These are phyloP conservation scores for Pseudogymnoascus sp. DNA, from an alignment of 2,329 filamentous ascomycete genomes.

Conservation along the genomic window DNA sequence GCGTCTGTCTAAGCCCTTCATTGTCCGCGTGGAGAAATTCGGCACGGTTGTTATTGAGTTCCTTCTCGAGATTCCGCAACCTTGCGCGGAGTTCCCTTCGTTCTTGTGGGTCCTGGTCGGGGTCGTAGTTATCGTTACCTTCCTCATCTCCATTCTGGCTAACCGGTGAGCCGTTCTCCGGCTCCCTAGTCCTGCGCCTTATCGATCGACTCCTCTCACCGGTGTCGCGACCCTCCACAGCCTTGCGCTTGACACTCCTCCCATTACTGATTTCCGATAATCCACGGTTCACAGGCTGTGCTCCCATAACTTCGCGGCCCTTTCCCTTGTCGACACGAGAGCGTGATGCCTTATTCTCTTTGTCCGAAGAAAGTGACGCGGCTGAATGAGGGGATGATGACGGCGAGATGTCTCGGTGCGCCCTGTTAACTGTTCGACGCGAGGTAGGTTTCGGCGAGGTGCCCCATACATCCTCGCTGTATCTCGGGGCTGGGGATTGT, in stretches of 20 bases:
- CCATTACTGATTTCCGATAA: neutral
- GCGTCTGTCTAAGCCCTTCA: conserved; percentile 53
- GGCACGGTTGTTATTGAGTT: conserved; percentile 55
- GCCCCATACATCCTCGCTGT: conserved; percentile 25
- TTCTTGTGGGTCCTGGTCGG: conserved; percentile 69
- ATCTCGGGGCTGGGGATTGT: conserved; percentile 21
- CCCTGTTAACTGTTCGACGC: conserved; percentile 13
- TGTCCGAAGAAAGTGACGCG: conserved; percentile 36
- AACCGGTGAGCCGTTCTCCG: neutral
- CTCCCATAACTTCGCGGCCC: conserved; percentile 31
- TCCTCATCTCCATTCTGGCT: conserved; percentile 22
- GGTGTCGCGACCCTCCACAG: neutral
- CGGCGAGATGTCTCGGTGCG: conserved; percentile 11
- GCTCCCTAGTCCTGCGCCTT: neutral
- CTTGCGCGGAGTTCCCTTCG: conserved; percentile 62
- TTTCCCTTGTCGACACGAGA: conserved; percentile 35
- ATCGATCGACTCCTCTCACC: neutral
- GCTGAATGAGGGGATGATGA: conserved; percentile 28
- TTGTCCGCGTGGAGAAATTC: conserved; percentile 62
- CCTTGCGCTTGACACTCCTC: conserved; percentile 15
- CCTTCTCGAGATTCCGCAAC: conserved; percentile 58
- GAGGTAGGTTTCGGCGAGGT: conserved; percentile 23
- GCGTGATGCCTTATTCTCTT: conserved; percentile 36
- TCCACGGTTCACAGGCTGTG: conserved; percentile 16
- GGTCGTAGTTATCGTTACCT: conserved; percentile 56